Conservation (phyloP, 371 early-diverging fungal species). For the Blyttiomyces sp. region DNA sequence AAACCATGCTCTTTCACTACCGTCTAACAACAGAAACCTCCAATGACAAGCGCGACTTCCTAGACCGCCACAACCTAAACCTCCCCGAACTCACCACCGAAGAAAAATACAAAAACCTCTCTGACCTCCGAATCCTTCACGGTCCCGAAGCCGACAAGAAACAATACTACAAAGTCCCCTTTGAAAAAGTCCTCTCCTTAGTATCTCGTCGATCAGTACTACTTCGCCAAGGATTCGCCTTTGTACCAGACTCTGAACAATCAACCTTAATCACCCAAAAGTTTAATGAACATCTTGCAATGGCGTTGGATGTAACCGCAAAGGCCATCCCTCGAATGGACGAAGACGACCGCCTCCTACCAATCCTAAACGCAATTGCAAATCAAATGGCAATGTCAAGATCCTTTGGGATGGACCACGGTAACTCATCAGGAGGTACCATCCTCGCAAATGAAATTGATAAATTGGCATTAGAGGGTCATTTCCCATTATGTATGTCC, state of each 20-base stretch:
- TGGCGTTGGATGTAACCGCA: conserved; percentile 63
- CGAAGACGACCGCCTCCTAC: conserved; percentile 88
- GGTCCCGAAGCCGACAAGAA: conserved; percentile 1
- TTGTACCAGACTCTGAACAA: conserved; percentile 74
- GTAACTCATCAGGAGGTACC: conserved; percentile 32
- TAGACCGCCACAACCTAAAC: no score
- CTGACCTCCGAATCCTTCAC: conserved; percentile 10
- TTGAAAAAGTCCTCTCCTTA: conserved; percentile 78
- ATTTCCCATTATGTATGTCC: conserved; percentile 94
- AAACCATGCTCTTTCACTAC: conserved; percentile 76
- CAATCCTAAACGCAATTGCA: conserved; percentile 81
- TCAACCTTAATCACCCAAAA: conserved; percentile 72
- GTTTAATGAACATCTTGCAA: conserved; percentile 61
- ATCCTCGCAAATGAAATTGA: conserved; percentile 29
- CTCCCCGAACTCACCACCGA: no score
- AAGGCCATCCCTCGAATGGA: conserved; percentile 83
- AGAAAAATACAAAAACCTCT: conserved; percentile 39
- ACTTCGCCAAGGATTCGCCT: conserved; percentile 75
- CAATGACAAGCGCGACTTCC: no score
- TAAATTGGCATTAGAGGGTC: conserved; percentile 33
- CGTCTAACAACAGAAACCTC: conserved; percentile 41
- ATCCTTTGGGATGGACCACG: conserved; percentile 42
- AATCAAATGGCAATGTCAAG: conserved; percentile 78
- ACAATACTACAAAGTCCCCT: conserved; percentile 67
- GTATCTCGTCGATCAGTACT: conserved; percentile 71